Evolutionary conservation across 331 rosid species (phyloP).

Genomic region (Quercus lobata): DNA sequence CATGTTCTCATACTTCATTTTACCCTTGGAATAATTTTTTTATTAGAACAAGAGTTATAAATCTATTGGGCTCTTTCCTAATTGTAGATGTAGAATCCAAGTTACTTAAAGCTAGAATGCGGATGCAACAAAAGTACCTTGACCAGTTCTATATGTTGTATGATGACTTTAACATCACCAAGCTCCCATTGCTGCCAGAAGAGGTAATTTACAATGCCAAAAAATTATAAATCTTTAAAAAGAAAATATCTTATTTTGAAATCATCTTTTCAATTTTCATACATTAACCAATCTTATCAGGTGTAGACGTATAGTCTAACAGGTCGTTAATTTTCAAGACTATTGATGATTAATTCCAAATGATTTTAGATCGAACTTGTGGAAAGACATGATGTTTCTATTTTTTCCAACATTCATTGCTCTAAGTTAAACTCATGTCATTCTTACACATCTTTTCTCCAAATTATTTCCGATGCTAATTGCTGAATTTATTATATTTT

Average conservation of each 20-base stretch:
- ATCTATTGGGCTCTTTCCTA: conserved; percentile 5
- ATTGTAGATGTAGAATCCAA: conserved; percentile 73
- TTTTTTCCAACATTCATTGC: background rate
- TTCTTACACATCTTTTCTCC: background rate
- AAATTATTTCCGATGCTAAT: background rate
- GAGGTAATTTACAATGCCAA: conserved; percentile 55
- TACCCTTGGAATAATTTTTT: background rate
- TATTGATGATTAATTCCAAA: background rate
- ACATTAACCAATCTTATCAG: background rate
- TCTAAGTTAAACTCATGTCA: background rate
- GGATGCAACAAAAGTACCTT: conserved; percentile 91
- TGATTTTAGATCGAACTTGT: background rate
- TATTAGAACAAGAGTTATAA: background rate
- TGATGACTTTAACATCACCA: conserved; percentile 88
- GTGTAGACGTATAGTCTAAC: background rate
- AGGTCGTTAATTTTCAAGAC: background rate
- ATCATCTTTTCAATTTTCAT: background rate
- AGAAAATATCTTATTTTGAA: background rate
- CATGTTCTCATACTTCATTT: background rate
- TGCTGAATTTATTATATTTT: background rate
- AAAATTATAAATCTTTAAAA: background rate
- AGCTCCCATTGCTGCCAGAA: conserved; percentile 90
- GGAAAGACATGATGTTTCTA: background rate
- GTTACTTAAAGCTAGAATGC: conserved; percentile 94
- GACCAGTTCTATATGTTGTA: conserved; percentile 96